phyloP scores from a whole-genome alignment of 371 early-diverging fungal species.

The Mortierella sp. region DNA sequence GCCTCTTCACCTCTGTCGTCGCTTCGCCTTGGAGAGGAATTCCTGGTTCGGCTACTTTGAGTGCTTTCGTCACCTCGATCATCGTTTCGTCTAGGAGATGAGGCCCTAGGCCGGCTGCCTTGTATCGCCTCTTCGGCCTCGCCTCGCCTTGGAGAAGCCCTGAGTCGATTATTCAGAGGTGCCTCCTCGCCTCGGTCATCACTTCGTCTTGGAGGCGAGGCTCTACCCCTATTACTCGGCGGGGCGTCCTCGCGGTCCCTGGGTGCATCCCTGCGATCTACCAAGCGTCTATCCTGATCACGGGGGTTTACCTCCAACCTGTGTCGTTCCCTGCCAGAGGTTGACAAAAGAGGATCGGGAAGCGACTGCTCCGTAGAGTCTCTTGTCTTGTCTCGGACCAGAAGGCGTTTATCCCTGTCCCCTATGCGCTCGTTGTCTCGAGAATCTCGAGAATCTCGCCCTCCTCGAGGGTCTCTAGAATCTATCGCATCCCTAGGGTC shows the following conservation, averaged over 20 bases:
- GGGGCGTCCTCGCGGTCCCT: slow-evolving; percentile 14
- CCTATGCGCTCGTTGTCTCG: slow-evolving; percentile 24
- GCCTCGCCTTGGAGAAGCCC: background rate
- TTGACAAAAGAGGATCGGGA: background rate
- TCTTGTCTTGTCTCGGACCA: slow-evolving; percentile 20
- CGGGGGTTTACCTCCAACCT: slow-evolving; percentile 13
- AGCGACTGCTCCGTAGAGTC: slow-evolving; percentile 13
- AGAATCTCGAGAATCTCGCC: slow-evolving; percentile 20
- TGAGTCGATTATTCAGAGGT: background rate
- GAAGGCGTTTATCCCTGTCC: slow-evolving; percentile 13
- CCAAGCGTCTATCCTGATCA: slow-evolving; percentile 24
- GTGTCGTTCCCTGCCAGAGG: slow-evolving; percentile 22
- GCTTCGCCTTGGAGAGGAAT: slow-evolving; percentile 6
- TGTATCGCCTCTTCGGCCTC: background rate
- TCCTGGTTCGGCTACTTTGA: slow-evolving; percentile 11
- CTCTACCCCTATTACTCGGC: slow-evolving; percentile 16
- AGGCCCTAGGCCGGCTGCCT: background rate
- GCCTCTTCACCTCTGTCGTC: slow-evolving; percentile 6
- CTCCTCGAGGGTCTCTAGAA: slow-evolving; percentile 21
- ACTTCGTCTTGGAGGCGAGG: slow-evolving; percentile 15
- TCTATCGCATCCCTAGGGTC: slow-evolving; percentile 19
- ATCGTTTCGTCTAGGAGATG: background rate
- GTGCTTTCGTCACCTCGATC: slow-evolving; percentile 5
- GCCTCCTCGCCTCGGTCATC: background rate
- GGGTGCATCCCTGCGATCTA: slow-evolving; percentile 26